Evolutionary conservation across 306 rosid species (phyloP).

Genomic region (Casuarina cunninghamiana): DNA sequence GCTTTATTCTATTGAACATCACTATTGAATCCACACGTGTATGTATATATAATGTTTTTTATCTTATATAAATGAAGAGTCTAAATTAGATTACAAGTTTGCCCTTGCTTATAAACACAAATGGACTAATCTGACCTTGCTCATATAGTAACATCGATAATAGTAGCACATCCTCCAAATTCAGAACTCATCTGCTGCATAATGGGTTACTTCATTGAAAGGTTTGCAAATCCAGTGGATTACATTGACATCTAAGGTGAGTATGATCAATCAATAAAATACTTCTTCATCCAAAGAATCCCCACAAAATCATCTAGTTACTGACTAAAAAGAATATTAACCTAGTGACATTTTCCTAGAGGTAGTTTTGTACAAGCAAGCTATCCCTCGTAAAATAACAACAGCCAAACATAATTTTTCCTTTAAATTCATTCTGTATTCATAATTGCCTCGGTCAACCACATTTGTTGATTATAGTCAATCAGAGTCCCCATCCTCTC

Average conservation of each 20-base stretch:
- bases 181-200: too few relatives aligned
- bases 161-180: too few relatives aligned
- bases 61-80: too few relatives aligned
- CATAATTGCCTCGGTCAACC: slow-evolving; percentile 43
- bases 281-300: background rate
- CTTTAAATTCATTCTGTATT: slow-evolving; percentile 21
- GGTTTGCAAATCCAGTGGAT: too few relatives aligned
- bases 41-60: too few relatives aligned
- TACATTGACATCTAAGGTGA: background rate
- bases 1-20: too few relatives aligned
- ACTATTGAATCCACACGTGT: too few relatives aligned
- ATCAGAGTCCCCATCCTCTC: slow-evolving; percentile 39
- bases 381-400: background rate
- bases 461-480: slow-evolving; percentile 44
- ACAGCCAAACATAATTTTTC: background rate
- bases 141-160: too few relatives aligned
- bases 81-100: too few relatives aligned
- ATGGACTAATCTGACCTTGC: too few relatives aligned
- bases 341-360: background rate
- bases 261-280: background rate
- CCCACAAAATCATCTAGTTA: background rate
- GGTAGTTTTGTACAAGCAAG: background rate
- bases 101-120: too few relatives aligned
- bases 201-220: too few relatives aligned
- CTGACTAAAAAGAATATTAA: background rate